Evolutionary conservation across 768 basidiomycete genomes (phyloP), one percentile per base, ranked within the genome.

Genomic region (Chalciporus sphaerocephalus): DNA sequence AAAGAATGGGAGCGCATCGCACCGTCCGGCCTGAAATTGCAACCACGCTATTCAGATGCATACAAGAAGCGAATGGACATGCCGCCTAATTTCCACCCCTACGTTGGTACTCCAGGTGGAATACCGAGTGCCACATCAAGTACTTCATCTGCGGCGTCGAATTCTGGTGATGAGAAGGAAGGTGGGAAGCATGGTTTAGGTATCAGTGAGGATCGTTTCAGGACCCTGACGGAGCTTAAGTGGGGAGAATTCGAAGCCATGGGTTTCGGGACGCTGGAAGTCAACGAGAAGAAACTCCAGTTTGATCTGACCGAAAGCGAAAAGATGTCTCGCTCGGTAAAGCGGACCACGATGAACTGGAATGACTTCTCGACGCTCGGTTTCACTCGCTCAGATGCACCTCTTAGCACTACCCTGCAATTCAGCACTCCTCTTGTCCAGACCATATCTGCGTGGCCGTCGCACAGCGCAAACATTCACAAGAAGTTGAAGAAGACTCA

Each of bases 291-390:
- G 66, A 88, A 88, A 66, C 74, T 98, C 24, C 81, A 92, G 59
- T 98, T 99, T 64, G 94, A 98, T 63, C 65, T 97, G 51, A 94
- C 84, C 0, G 96, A 98, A 68, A 76, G 83, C 45, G 93, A 93
- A 20, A 74, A 90, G 50, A 75, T 73, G 86, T 74, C 80, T 59
- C 79, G 76, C 42, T 53, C 79, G 2, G 72, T 80, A 33, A 93
- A 93, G 61, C 87, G 93, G 24, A 69, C 82, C 44, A 94, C 93
- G 0, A 75, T 97, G 50, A 80, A 82, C 16, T 97, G 93, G 93
- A 84, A 80, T 40, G 92, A 95, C 63, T 96, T 97, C 60, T 89
- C 91, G 12, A 61, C 74, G 0, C 69, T 84, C 11, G 93, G 93
- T 2, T 97, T 97, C 70, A 70, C 85, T 8, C 84, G 92, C 17